A percentile compares a stretch with the other conserved stretches of the same genome.
Evolutionary conservation across 352 stramenopile genomes (phyloP).

Genomic region (Phytophthora fragariae): DNA sequence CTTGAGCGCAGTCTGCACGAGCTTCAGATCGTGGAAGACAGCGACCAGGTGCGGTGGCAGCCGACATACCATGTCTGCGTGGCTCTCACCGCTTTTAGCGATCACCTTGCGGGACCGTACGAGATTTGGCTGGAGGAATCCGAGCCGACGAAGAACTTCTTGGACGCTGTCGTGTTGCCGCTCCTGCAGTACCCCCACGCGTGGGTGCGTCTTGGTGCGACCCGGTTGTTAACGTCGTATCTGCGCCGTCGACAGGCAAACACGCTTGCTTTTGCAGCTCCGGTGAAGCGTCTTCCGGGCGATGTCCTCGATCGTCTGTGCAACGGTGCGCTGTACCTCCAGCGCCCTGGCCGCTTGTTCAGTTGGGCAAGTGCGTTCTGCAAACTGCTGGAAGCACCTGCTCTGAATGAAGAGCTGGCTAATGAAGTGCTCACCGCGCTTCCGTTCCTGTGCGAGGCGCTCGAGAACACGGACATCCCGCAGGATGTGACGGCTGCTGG

Average conservation of each 20-base stretch:
- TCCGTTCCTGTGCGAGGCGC: constrained; percentile 66
- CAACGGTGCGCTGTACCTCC: constrained; percentile 58
- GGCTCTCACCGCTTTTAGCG: constrained; percentile 70
- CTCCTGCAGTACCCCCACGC: constrained; percentile 82
- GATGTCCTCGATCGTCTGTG: constrained; percentile 33
- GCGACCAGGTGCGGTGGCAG: constrained; percentile 63
- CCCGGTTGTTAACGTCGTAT: constrained; percentile 74
- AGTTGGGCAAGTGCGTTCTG: constrained; percentile 59
- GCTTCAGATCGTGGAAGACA: constrained; percentile 58
- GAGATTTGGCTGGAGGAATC: constrained; percentile 66
- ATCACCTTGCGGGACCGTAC: constrained; percentile 63
- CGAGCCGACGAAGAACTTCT: constrained; percentile 38
- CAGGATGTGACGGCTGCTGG: constrained; percentile 60
- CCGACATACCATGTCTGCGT: constrained; percentile 69
- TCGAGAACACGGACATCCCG: constrained; percentile 63
- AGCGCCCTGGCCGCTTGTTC: constrained; percentile 68
- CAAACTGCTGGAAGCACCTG: constrained; percentile 74
- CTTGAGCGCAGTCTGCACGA: constrained; percentile 47
- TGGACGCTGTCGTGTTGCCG: constrained; percentile 59
- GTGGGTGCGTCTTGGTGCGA: constrained; percentile 70
- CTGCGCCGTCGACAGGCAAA: constrained; percentile 51
- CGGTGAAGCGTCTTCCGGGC: constrained; percentile 38
- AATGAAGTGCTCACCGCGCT: constrained; percentile 68
- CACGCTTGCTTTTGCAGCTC: constrained; percentile 52
- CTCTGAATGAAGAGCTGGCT: constrained; percentile 59